Evolutionary conservation across 805 yeast genomes (phyloP).

Genomic region (Huiozyma naganishii): DNA sequence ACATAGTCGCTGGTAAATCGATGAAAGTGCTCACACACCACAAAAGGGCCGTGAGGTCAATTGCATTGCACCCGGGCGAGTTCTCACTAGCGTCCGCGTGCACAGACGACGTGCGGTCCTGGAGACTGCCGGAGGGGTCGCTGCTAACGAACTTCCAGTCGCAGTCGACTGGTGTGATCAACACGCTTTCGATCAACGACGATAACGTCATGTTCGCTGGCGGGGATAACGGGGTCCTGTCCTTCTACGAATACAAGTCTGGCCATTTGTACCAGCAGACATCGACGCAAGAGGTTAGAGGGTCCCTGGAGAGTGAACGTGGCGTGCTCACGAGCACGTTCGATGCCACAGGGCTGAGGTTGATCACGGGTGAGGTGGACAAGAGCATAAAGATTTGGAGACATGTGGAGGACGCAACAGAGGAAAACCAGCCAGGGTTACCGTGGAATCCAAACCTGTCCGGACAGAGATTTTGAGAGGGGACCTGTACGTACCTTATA

Average conservation of each 20-base stretch:
- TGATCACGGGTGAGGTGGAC: conserved; percentile 86
- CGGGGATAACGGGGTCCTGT: conserved; percentile 70
- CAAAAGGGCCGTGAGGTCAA: conserved; percentile 64
- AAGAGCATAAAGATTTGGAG: conserved; percentile 74
- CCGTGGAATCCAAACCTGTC: conserved; percentile 25
- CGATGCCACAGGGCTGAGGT: conserved; percentile 68
- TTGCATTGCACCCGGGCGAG: conserved; percentile 58
- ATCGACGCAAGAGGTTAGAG: conserved; percentile 50
- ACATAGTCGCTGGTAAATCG: conserved; percentile 63
- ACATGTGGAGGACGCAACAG: conserved; percentile 30
- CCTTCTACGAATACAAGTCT: conserved; percentile 65
- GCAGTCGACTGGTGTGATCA: conserved; percentile 38
- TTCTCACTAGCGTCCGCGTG: conserved; percentile 72
- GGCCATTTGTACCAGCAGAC: conserved; percentile 54
- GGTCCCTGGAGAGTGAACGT: conserved; percentile 54
- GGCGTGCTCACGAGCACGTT: conserved; percentile 64
- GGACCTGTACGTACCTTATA: background rate
- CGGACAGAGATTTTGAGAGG: conserved; percentile 20
- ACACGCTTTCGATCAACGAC: conserved; percentile 52
- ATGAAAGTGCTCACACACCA: conserved; percentile 73
- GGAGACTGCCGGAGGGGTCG: conserved; percentile 72
- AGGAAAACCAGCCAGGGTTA: conserved; percentile 19
- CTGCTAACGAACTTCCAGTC: conserved; percentile 48
- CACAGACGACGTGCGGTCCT: conserved; percentile 70
- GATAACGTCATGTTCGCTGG: conserved; percentile 68